Base-by-base conservation (phyloP, 164 flowering plant genomes). In the Magnolia officinalis region DNA sequence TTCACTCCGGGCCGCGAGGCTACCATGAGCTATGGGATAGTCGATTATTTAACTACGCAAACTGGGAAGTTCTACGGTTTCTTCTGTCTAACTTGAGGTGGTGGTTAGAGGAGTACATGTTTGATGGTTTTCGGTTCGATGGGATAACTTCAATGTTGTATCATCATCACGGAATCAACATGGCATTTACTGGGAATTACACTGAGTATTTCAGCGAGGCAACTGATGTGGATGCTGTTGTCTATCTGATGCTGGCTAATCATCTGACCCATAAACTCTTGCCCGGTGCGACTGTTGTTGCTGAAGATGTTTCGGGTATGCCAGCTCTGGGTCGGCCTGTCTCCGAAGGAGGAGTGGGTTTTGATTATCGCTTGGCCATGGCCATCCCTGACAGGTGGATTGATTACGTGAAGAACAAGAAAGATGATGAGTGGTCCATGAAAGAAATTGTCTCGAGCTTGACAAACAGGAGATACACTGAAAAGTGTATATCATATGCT, bases 291-390 rank as follows among this genome's bases (percentile, higher is more conserved):
- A 92, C 88, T 82, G 91, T 92, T 13, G 82, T 93, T 81, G 98
- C 98, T 70, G 99, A 96, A 88, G 98, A 96, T 85, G 98, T 96
- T 70, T 94, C 98, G 45, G 99, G 99, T 68, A 90, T 94, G 96
- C 99, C 98, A 67, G 92, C 92, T 74, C 90, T 96, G 58, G 84
- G 99, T 67, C 83, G 91, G 52, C 91, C 89, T 74, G 93, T 94
- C 5, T 77, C 86, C 50, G 97, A 91, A 75, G 92, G 94, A 24
- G 99, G 98, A 19, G 82, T 91, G 77, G 99, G 99, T 69, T 96
- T 96, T 86, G 97, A 96, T 76, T 96, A 89, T 78, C 97, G 99
- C 58, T 81, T 96, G 50, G 96, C 97, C 0, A 96, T 96, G 99
- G 99, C 87, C 58, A 88, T 96, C 68, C 98, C 99, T 74, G 99